These are phyloP conservation scores for Nissolia schottii DNA, from an alignment of 306 rosid species.

Conservation along the genomic window DNA sequence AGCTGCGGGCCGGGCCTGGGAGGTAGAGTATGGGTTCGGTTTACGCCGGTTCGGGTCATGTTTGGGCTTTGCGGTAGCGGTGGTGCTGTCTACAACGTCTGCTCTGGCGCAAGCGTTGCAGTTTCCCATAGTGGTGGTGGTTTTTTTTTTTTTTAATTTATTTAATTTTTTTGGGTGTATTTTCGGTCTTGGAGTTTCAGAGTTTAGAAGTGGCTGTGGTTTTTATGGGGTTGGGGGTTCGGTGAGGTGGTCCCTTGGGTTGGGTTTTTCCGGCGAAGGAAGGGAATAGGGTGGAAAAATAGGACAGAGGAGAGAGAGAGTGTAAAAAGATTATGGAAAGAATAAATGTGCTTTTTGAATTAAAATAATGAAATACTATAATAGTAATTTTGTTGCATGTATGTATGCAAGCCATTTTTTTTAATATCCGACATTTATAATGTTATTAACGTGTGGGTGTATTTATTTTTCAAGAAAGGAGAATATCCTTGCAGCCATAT, in stretches of 20 bases:
- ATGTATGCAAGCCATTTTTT: too few species aligned
- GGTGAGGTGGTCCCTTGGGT: neutral
- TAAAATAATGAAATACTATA: slow-evolving; percentile 10
- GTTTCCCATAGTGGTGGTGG: slow-evolving; percentile 71
- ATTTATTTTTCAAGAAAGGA: neutral
- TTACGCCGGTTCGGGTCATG: slow-evolving; percentile 25
- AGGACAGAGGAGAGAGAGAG: neutral
- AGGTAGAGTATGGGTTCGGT: slow-evolving; percentile 35
- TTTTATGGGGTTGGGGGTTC: neutral
- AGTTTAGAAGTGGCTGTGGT: neutral
- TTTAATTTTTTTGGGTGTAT: neutral
- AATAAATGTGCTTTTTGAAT: slow-evolving; percentile 19
- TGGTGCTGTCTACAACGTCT: slow-evolving; percentile 30
- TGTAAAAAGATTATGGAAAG: too few species aligned
- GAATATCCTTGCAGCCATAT: neutral
- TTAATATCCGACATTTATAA: too few species aligned
- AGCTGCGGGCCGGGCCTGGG: slow-evolving; percentile 41
- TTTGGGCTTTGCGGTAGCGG: neutral
- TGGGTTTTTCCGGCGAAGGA: neutral
- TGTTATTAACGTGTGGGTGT: too few species aligned
- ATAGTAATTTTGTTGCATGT: too few species aligned
- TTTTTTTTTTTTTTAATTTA: neutral
- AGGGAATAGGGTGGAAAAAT: neutral
- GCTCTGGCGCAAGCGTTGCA: slow-evolving; percentile 64
- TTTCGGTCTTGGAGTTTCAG: neutral